A percentile compares a stretch with the other conserved stretches of the same genome.
phyloP scores from a whole-genome alignment of 1,139 yeast species.

The Nakaseomyces sp. region DNA sequence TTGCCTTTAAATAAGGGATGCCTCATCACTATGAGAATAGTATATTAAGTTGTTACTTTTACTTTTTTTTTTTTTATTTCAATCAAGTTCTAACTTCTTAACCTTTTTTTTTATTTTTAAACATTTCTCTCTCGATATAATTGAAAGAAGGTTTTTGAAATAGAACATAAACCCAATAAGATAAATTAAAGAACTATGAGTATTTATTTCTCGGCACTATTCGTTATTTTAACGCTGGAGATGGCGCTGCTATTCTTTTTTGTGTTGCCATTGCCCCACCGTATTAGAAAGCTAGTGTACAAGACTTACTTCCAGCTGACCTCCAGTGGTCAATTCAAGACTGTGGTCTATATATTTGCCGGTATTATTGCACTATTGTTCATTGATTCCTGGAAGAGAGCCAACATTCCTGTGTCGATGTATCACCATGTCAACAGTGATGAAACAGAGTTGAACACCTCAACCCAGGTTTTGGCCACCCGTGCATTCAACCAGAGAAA shows the following conservation, averaged over 20 bases:
- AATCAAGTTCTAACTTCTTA: no score
- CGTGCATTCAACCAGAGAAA: constrained; percentile 66
- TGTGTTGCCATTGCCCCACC: constrained; percentile 55
- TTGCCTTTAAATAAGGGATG: no score
- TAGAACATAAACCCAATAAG: no score
- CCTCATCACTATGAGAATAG: no score
- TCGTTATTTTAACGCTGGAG: constrained; percentile 38
- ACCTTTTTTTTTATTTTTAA: no score
- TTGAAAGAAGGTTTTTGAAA: no score
- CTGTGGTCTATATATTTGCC: constrained; percentile 41
- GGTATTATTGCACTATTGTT: constrained; percentile 47
- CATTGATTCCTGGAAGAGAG: constrained; percentile 48
- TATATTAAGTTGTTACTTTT: no score
- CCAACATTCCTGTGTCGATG: constrained; percentile 31
- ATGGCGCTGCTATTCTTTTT: constrained; percentile 46
- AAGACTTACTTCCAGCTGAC: constrained; percentile 33
- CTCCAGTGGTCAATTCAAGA: constrained; percentile 39
- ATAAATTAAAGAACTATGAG: constrained; percentile 25
- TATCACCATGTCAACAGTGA: constrained; percentile 16
- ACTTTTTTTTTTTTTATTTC: no score
- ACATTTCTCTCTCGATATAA: neutral
- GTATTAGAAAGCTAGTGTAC: constrained; percentile 42
- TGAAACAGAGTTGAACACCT: constrained; percentile 10
- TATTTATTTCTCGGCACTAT: constrained; percentile 32
- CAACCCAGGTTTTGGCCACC: constrained; percentile 19